Evolutionary conservation across 306 rosid species (phyloP).

Genomic region (Purshia tridentata): DNA sequence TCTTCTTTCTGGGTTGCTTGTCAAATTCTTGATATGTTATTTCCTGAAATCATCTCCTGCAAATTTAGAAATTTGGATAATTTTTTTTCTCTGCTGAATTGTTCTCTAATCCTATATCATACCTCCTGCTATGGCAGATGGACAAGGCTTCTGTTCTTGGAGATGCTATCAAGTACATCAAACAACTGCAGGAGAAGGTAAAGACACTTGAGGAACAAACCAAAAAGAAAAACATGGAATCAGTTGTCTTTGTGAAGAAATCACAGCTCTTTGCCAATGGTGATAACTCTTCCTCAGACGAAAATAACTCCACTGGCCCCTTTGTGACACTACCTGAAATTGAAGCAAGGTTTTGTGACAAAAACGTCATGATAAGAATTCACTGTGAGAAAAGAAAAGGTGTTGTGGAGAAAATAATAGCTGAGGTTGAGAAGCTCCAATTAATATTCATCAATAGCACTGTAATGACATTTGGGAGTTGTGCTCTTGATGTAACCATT

Average conservation of each 20-base stretch:
- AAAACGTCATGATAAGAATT: slow-evolving; percentile 72
- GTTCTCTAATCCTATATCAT: background rate
- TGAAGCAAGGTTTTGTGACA: slow-evolving; percentile 79
- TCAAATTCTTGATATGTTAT: no score
- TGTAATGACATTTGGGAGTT: slow-evolving; percentile 72
- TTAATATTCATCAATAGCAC: slow-evolving; percentile 63
- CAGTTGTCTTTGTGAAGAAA: slow-evolving; percentile 74
- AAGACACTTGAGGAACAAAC: slow-evolving; percentile 72
- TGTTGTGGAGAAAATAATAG: slow-evolving; percentile 52
- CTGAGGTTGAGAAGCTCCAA: slow-evolving; percentile 70
- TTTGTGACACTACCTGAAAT: slow-evolving; percentile 72
- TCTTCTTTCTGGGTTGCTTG: no score
- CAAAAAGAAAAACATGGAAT: slow-evolving; percentile 55
- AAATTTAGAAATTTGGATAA: background rate
- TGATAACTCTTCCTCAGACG: slow-evolving; percentile 38
- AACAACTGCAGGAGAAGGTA: slow-evolving; percentile 80
- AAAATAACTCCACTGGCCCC: slow-evolving; percentile 16
- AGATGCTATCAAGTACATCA: slow-evolving; percentile 84
- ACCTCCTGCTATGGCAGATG: slow-evolving; percentile 46
- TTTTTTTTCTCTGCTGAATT: background rate
- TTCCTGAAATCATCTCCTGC: background rate
- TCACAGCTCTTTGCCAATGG: slow-evolving; percentile 45
- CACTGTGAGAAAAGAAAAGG: slow-evolving; percentile 85
- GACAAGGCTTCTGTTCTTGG: slow-evolving; percentile 99
- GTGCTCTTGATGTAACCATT: slow-evolving; percentile 77